Evolutionary conservation across 768 basidiomycete genomes (phyloP), one percentile per base, ranked within the genome.

Genomic region (Termitomyces titanicus): DNA sequence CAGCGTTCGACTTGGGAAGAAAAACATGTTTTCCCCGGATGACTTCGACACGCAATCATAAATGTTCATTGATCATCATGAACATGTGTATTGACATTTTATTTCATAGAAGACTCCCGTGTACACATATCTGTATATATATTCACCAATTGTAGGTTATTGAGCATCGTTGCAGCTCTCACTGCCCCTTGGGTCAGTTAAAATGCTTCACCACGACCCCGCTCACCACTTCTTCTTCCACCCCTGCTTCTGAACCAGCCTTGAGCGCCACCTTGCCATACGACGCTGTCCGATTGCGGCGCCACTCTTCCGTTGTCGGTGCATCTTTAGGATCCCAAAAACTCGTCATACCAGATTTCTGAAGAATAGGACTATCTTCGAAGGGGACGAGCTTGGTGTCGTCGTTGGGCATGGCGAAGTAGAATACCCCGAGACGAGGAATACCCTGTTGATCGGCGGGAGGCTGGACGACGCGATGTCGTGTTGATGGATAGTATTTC

Each of bases 1-100:
- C 1, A 80, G 73, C 50, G 84, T 92, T 4, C 74, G 74, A 39
- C 74, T 92, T 3, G 83, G 85, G 52, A 88, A 85, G 79, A 84
- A 79, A 54, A 34, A 53, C 10, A 31, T 56, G 17, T 25, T 48
- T 48, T 12, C 17, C 11, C 11, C 34, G 3, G 17, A 10, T 9
- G 4, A 25, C 4, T n/a, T n/a, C 17, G 34, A 35, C 22, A 22
- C 8, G 1, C 34, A n/a, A 17, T 24, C 10, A 22, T 34, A 22
- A 34, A 17, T 13, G 17, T 13, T 29, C 22, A 5, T 1, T 2
- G 29, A 9, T 4, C 29, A 29, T 29, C 29, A 29, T 9, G 29
- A 29, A 29, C 9, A 24, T 37, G n/a, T n/a, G 17, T 37, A 35
- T 34, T 3, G 22, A 22, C 9, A 37, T 48, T 25, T 37, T 10